These are phyloP conservation scores for Leishmania turanica DNA, from an alignment of 208 protist species.

Conservation along the genomic window DNA sequence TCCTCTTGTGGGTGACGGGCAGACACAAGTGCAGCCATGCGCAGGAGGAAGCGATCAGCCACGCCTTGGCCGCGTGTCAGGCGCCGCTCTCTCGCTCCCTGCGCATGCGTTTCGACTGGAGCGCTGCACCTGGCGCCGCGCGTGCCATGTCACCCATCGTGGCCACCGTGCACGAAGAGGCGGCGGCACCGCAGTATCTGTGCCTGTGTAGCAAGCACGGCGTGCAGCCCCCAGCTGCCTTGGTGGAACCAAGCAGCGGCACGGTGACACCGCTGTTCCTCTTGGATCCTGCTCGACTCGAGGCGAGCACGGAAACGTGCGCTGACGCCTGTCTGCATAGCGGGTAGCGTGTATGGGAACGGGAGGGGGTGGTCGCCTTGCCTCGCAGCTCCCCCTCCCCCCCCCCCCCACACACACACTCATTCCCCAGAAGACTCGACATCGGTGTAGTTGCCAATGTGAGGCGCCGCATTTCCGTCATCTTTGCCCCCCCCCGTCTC, in stretches of 20 bases:
- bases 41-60: constrained; percentile 12
- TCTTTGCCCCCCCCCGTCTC: background rate
- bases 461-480: background rate
- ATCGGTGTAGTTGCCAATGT: background rate
- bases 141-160: background rate
- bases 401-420: background rate
- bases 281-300: constrained; percentile 4
- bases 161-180: background rate
- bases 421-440: background rate
- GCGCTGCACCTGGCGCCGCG: background rate
- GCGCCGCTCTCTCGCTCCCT: constrained; percentile 18
- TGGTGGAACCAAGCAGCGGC: background rate
- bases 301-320: background rate
- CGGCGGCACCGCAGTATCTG: constrained; percentile 11
- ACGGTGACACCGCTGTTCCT: constrained; percentile 13
- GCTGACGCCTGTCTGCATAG: constrained; percentile 8
- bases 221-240: background rate
- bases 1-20: constrained; percentile 27
- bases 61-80: constrained; percentile 16
- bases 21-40: background rate
- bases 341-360: background rate
- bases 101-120: constrained; percentile 14
- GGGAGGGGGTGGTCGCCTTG: background rate
- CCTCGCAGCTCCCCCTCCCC: background rate
- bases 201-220: constrained; percentile 23